A percentile compares a stretch with the other conserved stretches of the same genome.
Conservation (phyloP, 1,139 yeast species). For the Debaryomyces sp. region DNA sequence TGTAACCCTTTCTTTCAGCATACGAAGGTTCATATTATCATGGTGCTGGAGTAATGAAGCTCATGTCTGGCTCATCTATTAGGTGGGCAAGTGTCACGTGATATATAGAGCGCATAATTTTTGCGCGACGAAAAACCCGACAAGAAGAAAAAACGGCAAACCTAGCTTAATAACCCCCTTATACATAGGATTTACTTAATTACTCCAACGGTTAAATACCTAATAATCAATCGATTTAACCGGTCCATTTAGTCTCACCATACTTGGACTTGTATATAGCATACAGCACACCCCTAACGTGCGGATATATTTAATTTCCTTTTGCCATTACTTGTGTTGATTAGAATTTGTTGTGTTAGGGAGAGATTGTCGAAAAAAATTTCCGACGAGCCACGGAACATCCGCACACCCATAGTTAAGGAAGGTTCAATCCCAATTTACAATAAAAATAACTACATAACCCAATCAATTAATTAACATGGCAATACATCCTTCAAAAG, state of each 20-base stretch:
- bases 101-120: neutral
- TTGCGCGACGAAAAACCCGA: constrained; percentile 6
- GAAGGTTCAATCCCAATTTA: neutral
- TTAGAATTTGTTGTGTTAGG: constrained; percentile 7
- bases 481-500: constrained; percentile 36
- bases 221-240: constrained; percentile 10
- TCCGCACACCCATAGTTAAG: constrained; percentile 19
- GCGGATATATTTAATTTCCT: constrained; percentile 7
- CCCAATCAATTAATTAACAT: constrained; percentile 13
- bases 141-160: constrained; percentile 4
- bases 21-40: neutral
- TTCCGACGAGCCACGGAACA: constrained; percentile 11
- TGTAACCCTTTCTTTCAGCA: neutral
- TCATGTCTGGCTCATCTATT: neutral
- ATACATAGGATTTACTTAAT: constrained; percentile 2
- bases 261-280: constrained; percentile 7
- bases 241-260: constrained; percentile 5
- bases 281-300: constrained; percentile 6
- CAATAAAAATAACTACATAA: neutral
- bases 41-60: neutral
- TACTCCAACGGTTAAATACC: constrained; percentile 1
- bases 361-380: constrained; percentile 9
- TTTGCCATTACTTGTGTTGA: constrained; percentile 7
- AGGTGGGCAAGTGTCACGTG: neutral
- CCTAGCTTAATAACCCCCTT: constrained; percentile 4